Conservation (phyloP, 768 basidiomycete genomes). For the Trametopsis cervina region DNA sequence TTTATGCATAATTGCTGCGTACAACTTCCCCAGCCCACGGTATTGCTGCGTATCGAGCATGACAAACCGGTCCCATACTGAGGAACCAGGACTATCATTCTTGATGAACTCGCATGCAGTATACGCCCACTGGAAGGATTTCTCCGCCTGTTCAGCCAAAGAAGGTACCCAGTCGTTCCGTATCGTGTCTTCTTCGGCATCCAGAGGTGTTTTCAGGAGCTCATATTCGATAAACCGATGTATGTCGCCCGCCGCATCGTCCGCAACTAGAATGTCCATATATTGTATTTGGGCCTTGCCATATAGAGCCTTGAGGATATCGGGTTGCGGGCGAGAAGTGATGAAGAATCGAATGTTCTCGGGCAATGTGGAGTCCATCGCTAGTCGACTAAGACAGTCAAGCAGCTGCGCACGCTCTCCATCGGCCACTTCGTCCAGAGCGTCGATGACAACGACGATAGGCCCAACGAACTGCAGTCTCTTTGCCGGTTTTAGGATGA, state of each 20-base stretch:
- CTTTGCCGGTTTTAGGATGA: too few species aligned
- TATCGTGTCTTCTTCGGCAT: not conserved
- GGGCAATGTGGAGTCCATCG: too few species aligned
- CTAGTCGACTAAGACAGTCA: too few species aligned
- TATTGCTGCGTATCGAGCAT: too few species aligned
- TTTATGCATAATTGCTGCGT: not conserved
- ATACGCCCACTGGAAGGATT: too few species aligned
- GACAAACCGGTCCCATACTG: not conserved
- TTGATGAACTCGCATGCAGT: conserved; percentile 3
- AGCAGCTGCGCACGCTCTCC: too few species aligned
- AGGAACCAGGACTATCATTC: not conserved
- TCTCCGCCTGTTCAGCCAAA: not conserved
- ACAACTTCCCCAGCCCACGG: conserved; percentile 1
- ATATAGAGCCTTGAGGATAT: conserved; percentile 1
- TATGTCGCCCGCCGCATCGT: not conserved
- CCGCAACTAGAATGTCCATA: not conserved
- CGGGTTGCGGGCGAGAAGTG: conserved; percentile 7
- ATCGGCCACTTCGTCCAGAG: too few species aligned
- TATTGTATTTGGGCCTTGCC: not conserved
- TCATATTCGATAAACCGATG: conserved; percentile 1
- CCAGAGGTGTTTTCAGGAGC: not conserved
- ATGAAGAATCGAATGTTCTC: conserved; percentile 5
- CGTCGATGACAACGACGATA: too few species aligned
- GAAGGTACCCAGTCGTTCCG: not conserved
- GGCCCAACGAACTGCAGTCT: too few species aligned